Evolutionary conservation across 2,329 filamentous ascomycete species (phyloP).

Genomic region (Cladorrhinum sp.): DNA sequence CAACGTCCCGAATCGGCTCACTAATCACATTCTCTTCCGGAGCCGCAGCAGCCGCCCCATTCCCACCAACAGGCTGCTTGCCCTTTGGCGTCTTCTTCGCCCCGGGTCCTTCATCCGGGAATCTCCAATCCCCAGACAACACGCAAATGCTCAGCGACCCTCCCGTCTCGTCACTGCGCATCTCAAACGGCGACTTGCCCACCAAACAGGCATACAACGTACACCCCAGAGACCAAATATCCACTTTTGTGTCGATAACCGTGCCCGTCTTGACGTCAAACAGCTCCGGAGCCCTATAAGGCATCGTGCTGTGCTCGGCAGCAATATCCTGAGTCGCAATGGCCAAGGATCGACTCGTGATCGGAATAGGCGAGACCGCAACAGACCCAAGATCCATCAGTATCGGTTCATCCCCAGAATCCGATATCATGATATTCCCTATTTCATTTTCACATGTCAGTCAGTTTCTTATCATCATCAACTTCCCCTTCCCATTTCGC

Average conservation of each 20-base stretch:
- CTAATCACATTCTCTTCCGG: conserved; percentile 59
- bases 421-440: conserved; percentile 98
- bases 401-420: conserved; percentile 82
- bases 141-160: conserved; percentile 91
- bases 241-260: conserved; percentile 90
- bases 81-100: conserved; percentile 42
- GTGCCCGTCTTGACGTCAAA: conserved; percentile 96
- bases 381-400: conserved; percentile 97
- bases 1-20: conserved; percentile 80
- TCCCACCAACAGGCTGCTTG: conserved; percentile 30
- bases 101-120: conserved; percentile 77
- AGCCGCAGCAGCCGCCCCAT: conserved; percentile 28
- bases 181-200: conserved; percentile 95
- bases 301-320: conserved; percentile 97
- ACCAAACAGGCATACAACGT: conserved; percentile 97
- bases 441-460: conserved; percentile 8
- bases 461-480: neutral
- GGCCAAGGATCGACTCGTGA: conserved; percentile 85
- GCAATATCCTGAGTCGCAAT: conserved; percentile 91
- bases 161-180: conserved; percentile 91
- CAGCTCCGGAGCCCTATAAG: conserved; percentile 93
- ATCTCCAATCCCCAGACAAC: conserved; percentile 90
- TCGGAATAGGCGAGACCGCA: conserved; percentile 79
- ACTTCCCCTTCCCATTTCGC: neutral
- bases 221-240: conserved; percentile 96